Evolutionary conservation across 148 eudicot genomes (phyloP).

Genomic region (Rhododendron ferrugineum): DNA sequence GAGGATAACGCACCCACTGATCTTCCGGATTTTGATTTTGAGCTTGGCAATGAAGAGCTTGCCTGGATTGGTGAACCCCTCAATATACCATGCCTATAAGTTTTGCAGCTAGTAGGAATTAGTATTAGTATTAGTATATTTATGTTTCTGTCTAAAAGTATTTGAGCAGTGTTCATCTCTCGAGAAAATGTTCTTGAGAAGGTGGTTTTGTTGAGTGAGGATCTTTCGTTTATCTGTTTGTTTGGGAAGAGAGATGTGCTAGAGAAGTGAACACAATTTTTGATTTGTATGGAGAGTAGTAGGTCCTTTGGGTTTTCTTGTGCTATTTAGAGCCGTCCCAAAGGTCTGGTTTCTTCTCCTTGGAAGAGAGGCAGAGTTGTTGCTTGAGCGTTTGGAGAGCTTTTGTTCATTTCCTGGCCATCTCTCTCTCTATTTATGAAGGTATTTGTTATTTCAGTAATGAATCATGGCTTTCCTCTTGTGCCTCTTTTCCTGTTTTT

Average conservation of each 20-base stretch:
- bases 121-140: constrained; percentile 1
- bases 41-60: constrained; percentile 37
- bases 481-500: neutral
- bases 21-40: constrained; percentile 66
- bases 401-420: neutral
- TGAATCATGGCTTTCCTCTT: neutral
- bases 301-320: constrained; percentile 55
- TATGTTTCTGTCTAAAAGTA: constrained; percentile 15
- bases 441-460: neutral
- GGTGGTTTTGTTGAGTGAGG: constrained; percentile 18
- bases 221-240: constrained; percentile 12
- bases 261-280: neutral
- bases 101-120: constrained; percentile 53
- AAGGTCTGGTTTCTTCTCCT: constrained; percentile 14
- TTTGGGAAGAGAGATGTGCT: constrained; percentile 12
- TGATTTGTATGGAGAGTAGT: constrained; percentile 1
- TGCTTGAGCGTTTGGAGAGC: neutral
- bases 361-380: neutral
- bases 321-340: constrained; percentile 78
- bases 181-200: constrained; percentile 18
- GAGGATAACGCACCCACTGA: constrained; percentile 31
- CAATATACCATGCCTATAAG: constrained; percentile 65
- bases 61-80: constrained; percentile 43
- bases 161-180: neutral
- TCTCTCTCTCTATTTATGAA: neutral